Base-by-base conservation (phyloP, 2,329 filamentous ascomycete species). In the Kalmusia sp. region DNA sequence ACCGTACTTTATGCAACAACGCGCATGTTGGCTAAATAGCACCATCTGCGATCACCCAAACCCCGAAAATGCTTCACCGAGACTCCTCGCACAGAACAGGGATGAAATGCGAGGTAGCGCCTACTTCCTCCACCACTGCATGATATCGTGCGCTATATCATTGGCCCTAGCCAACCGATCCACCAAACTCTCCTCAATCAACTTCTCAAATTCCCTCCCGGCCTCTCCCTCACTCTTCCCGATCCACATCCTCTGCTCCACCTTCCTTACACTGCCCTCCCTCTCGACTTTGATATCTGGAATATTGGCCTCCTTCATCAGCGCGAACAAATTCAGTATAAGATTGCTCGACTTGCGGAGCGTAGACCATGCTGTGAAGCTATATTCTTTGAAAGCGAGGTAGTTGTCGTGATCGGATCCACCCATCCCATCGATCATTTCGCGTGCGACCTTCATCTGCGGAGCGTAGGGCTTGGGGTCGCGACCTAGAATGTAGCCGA, bases 391-490 rank as follows among this genome's bases (percentile, higher is more conserved):
- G 77, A 99, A 99, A 48, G 89, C 85, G 37, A 88, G 82, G 74
- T 96, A 99, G 57, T 96, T 88, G 19, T 90, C 85, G 3, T 90
- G 92, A 28, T 84, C 83, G 6, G 87, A 83, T 11, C 95, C 95
- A 34, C 96, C 96, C 92, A 99, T 97, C 58, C 93, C 95, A 68
- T 99, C 95, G 3, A 98, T 91, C 95, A 99, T 99, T 70, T 99
- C 93, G 64, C 93, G 93, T 69, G 90, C 93, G 7, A 99, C 85
- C 75, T 99, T 99, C 88, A 99, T 96, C 47, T 93, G 87, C 0
- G 95, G 95, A 0, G 95, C 93, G 70, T 99, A 98, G 0, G 95
- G 95, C 70, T 99, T 99, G 0, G 95, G 95, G 64, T 99, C 95
- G 34, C 95, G 90, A 15, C 95, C 95, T 1, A 99, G 88, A 57